Evolutionary conservation across 2,329 filamentous ascomycete species (phyloP).

Genomic region (Zymoseptoria tritici): DNA sequence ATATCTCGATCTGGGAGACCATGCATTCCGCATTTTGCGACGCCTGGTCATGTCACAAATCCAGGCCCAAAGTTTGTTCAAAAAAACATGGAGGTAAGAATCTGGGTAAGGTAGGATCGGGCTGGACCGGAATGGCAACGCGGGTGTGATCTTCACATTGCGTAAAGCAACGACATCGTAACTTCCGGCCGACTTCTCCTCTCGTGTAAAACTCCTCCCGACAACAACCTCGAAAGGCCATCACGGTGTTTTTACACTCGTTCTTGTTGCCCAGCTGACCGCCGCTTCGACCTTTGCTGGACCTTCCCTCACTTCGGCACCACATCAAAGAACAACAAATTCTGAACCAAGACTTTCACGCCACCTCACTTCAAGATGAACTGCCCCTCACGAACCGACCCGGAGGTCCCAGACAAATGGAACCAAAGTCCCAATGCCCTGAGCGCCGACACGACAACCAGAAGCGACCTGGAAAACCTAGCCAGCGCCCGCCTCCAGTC

Average conservation of each 20-base stretch:
- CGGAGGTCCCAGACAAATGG: constrained; percentile 46
- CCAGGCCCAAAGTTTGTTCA: neutral
- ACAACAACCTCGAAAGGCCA: neutral
- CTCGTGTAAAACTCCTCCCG: neutral
- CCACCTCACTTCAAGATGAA: constrained; percentile 46
- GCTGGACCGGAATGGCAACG: neutral
- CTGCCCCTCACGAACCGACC: constrained; percentile 56
- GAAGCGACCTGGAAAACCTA: constrained; percentile 54
- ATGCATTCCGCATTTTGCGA: no score
- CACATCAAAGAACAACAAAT: neutral
- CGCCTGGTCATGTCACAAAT: neutral
- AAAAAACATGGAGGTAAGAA: neutral
- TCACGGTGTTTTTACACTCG: neutral
- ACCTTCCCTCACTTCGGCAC: neutral
- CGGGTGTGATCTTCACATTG: neutral
- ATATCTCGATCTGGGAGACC: no score
- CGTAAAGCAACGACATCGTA: neutral
- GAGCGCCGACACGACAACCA: constrained; percentile 54
- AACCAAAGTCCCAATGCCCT: constrained; percentile 56
- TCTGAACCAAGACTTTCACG: neutral
- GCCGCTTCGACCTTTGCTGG: neutral
- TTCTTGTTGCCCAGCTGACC: neutral
- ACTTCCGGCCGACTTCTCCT: neutral
- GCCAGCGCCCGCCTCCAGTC: constrained; percentile 50
- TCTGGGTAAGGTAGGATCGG: neutral